phyloP scores from a whole-genome alignment of 1,284 basidiomycete species.

The Ustilago hordei region DNA sequence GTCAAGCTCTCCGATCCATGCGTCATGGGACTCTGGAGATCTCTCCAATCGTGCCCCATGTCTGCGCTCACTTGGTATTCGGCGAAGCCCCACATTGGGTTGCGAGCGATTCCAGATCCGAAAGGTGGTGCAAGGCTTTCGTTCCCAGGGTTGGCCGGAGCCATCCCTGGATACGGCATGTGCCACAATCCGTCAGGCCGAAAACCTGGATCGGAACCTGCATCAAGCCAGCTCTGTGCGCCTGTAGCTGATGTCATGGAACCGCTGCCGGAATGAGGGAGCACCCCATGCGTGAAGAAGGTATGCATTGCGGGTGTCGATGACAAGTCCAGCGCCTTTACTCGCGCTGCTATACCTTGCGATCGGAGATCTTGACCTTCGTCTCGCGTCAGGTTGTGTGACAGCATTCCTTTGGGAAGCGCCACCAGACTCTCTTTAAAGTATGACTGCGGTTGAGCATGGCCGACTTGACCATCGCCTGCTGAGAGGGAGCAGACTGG shows the following conservation, averaged over 20 bases:
- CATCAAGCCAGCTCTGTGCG: neutral
- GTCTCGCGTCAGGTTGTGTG: neutral
- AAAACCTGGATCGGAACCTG: neutral
- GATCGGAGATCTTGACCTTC: neutral
- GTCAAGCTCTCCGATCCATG: neutral
- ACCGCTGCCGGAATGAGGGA: neutral
- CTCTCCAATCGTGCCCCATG: neutral
- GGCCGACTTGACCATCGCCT: neutral
- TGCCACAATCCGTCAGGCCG: neutral
- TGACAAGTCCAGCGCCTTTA: constrained; percentile 12
- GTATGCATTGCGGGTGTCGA: neutral
- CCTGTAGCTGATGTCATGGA: neutral
- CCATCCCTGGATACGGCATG: neutral
- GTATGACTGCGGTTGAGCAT: neutral
- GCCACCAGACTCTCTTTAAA: neutral
- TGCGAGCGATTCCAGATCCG: neutral
- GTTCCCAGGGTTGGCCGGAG: neutral
- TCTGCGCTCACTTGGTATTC: neutral
- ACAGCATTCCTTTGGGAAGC: too few relatives aligned
- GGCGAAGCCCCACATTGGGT: constrained; percentile 24
- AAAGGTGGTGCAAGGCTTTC: neutral
- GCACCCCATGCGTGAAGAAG: neutral
- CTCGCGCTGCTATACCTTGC: constrained; percentile 5
- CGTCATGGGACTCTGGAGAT: neutral
- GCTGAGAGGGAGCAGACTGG: neutral